These are phyloP conservation scores for Picochlorum sp. DNA, from an alignment of 139 green algal genomes.

Conservation along the genomic window DNA sequence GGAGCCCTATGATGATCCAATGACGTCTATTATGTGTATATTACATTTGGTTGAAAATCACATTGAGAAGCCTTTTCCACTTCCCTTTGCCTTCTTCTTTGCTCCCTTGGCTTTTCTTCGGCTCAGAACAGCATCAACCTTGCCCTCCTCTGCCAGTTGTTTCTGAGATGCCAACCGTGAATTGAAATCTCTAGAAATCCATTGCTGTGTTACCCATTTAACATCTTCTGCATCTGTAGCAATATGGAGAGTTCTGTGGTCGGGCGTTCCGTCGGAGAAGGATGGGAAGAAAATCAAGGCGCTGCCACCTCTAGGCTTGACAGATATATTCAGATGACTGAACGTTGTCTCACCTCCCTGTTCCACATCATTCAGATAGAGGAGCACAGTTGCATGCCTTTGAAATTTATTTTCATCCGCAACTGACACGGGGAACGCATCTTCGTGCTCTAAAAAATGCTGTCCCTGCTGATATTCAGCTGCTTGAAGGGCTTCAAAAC, in stretches of 20 bases:
- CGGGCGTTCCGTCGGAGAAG: constrained; percentile 48
- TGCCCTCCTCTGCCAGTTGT: background rate
- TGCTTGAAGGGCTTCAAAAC: constrained; percentile 57
- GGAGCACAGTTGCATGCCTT: constrained; percentile 60
- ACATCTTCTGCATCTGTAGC: constrained; percentile 46
- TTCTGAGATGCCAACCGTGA: background rate
- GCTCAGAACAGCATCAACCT: background rate
- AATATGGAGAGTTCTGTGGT: constrained; percentile 60
- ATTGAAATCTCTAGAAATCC: constrained; percentile 41
- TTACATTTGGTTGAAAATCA: too few relatives aligned
- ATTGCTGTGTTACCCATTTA: constrained; percentile 74
- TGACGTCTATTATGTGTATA: too few relatives aligned
- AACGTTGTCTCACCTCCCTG: constrained; percentile 55
- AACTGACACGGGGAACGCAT: constrained; percentile 50
- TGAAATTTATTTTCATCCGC: constrained; percentile 60
- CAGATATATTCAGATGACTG: constrained; percentile 47
- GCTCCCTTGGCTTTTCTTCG: background rate
- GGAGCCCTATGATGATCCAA: too few relatives aligned
- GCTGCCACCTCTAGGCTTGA: constrained; percentile 42
- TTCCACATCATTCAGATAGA: constrained; percentile 60
- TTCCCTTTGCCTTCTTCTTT: too few relatives aligned
- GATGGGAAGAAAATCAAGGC: constrained; percentile 74
- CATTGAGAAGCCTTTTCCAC: too few relatives aligned
- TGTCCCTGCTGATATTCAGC: constrained; percentile 48
- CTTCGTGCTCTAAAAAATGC: constrained; percentile 64